Evolutionary conservation across 179 eudicot genomes (phyloP), one percentile per base, ranked within the genome.

Genomic region (Silene coronaria): DNA sequence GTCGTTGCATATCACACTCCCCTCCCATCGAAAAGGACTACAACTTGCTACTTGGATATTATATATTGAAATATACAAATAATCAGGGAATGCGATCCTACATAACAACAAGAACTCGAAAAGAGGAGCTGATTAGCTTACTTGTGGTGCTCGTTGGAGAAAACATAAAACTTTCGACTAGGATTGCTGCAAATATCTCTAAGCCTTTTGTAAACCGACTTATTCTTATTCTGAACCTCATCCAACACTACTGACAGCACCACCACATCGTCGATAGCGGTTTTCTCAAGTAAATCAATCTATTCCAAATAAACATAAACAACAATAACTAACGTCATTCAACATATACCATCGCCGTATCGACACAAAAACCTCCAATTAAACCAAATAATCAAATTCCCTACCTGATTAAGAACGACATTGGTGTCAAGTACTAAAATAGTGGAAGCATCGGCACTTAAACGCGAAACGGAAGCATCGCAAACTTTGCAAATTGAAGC

Each of bases 211-310:
- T 92, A 87, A 77, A 94, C 94, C 11, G 92, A 82, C 27, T 89
- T 73, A 59, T 92, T 94, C 85, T 90, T 95, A 82, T 92, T 89
- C 87, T 88, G 88, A 75, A 89, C 97, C 89, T 95, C 99, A 23
- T 92, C 89, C 81, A 92, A 76, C 79, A 95, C 99, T 78, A 95
- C 89, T 1, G 95, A 89, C 42, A 95, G 84, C 85, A 95, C 88
- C 82, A 90, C 91, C 78, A 94, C 98, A 67, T 92, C 79, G 65
- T 90, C 90, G 38, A 94, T 88, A 7, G 97, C 97, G 2, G 89
- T 80, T 82, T 92, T 95, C 85, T 95, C 97, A 11, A 95, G 87
- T 78, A 95, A 89, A 85, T 95, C 99, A 82, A 95, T 95, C 99
- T 94, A 72, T 8, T 19, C 17, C 3, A 32, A 30, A 19, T 2